Evolutionary conservation across 495 filamentous ascomycete species (phyloP), one percentile per base, ranked within the genome.

Genomic region (Aspergillus funiculosus): DNA sequence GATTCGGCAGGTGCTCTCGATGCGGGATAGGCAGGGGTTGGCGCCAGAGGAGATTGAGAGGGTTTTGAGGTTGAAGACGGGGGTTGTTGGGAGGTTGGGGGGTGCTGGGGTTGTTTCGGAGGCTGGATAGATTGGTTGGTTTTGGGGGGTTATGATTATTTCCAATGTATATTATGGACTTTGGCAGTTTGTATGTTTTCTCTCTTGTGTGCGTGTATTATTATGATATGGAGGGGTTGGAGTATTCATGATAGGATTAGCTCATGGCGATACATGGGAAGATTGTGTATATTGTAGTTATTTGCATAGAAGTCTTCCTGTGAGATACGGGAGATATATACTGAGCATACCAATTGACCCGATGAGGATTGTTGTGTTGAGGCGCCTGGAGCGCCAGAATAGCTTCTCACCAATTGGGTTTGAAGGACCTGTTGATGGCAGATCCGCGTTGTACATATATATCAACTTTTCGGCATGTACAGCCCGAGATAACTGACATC

Each of bases 1-100:
- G 18, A 68, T 87, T 26, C 57, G 76, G 54, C 73, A 81, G 69
- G 73, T 76, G n/a, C 43, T 87, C 55, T 58, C 64, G 30, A 62
- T 85, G 73, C 66, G 79, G 54, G 78, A 82, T 62, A 62, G 72
- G 46, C 69, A 73, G 63, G 67, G 73, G 1, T 53, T 78, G 52
- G 41, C 43, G 15, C 60, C 43, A 26, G 62, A 31, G 34, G 73
- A 81, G 56, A 83, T 86, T 63, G 83, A 87, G 66, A 62, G 60
- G 58, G 51, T 52, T 30, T 55, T 87, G 55, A 68, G 75, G 39
- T 63, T 87, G 58, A 75, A 66, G 65, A 64, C 51, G 39, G 83
- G 83, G 0, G 64, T 79, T 20, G 67, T 86, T 41, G 69, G 58
- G 35, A 68, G 59, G 44, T 57, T 87, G 46, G 81, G 80, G 27